Conservation (phyloP, 495 filamentous ascomycete genomes). For the Hamigera avellanea region DNA sequence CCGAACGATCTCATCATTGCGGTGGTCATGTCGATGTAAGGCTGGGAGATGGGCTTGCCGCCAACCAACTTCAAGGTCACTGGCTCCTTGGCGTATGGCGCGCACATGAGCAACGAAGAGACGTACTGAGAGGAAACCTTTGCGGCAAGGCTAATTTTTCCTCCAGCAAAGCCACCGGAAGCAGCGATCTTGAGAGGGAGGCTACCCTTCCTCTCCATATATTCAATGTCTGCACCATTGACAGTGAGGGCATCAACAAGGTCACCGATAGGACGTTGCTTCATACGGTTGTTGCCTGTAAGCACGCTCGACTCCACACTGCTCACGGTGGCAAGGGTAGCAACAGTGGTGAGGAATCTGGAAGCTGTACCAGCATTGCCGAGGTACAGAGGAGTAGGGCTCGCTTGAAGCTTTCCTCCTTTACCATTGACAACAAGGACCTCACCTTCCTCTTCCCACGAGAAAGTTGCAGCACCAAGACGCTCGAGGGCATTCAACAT, state of each 20-base stretch:
- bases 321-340: constrained; percentile 64
- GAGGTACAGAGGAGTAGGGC: constrained; percentile 68
- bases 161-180: constrained; percentile 77
- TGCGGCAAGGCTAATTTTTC: constrained; percentile 81
- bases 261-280: constrained; percentile 82
- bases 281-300: constrained; percentile 95
- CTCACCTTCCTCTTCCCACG: constrained; percentile 88
- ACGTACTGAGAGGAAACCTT: constrained; percentile 97
- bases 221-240: constrained; percentile 76
- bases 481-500: constrained; percentile 83
- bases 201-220: constrained; percentile 65
- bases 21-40: constrained; percentile 97
- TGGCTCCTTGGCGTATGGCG: constrained; percentile 88
- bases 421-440: constrained; percentile 83
- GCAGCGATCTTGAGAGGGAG: constrained; percentile 77
- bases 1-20: constrained; percentile 96
- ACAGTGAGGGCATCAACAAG: constrained; percentile 82
- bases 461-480: constrained; percentile 81
- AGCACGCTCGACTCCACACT: constrained; percentile 58
- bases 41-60: constrained; percentile 91
- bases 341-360: constrained; percentile 87
- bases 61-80: constrained; percentile 84
- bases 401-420: constrained; percentile 73
- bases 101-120: constrained; percentile 91
- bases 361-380: constrained; percentile 96